Evolutionary conservation across 176 grass and related monocot species (phyloP), one percentile per base, ranked within the genome.

Genomic region (Oryza brachyantha): DNA sequence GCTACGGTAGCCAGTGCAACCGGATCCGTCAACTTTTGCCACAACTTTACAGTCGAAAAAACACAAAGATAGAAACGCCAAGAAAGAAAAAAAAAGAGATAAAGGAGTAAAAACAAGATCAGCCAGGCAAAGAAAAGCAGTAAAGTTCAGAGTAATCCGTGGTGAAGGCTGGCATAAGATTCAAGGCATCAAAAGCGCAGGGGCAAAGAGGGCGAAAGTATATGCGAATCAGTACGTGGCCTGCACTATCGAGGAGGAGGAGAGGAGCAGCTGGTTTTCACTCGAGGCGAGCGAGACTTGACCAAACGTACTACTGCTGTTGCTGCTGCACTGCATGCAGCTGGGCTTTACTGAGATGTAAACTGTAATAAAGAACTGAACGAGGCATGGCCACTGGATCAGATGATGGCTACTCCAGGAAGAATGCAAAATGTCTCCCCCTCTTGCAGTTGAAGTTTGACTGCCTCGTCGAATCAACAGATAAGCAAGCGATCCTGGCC

Each of bases 121-220:
- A 62, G 31, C 13, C 32, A n/a, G 39, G 22, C 57, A 34, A 17
- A 17, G 42, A 35, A 79, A 85, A 77, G 82, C n/a, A 22, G 77
- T 7, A 77, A 81, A 84, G 77, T 45, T 59, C 41, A 38, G 64
- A 12, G 63, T 74, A 72, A 76, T 70, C 81, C 48, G 3, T 60
- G 82, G 87, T 41, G 72, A 89, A 89, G 84, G 77, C 77, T 73
- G 64, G 40, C 37, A 46, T 54, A 54, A 64, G 87, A 89, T 89
- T 89, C 82, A 59, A 84, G 55, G 64, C 21, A 43, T 52, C 81
- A 76, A 84, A 84, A 76, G 71, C 36, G 34, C 64, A 3, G 50
- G 61, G 66, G 64, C 76, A 80, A 80, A 74, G 76, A 64, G 81
- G 28, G 70, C 26, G 39, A 88, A 84, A 84, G 76, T 79, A 88